phyloP scores from a whole-genome alignment of 2,329 filamentous ascomycete species.

The Apiospora kogelbergensis region DNA sequence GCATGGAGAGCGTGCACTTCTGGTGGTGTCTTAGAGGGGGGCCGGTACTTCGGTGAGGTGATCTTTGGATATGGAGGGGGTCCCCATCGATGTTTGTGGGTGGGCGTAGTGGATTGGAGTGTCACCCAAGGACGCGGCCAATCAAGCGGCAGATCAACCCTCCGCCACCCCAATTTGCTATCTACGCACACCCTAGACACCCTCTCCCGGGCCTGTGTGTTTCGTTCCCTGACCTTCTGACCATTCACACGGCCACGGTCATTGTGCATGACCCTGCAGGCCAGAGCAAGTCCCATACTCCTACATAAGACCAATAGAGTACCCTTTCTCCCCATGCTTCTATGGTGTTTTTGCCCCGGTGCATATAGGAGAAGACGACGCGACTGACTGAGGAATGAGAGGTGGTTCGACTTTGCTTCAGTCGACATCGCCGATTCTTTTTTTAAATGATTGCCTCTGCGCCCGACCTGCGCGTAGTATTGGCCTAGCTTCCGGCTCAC shows the following conservation, averaged over 20 bases:
- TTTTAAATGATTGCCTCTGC: neutral
- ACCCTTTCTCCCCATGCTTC: conserved; percentile 8
- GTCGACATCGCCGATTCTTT: neutral
- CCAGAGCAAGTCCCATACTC: conserved; percentile 11
- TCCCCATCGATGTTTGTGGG: neutral
- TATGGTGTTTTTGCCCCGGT: neutral
- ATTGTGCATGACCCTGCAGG: conserved; percentile 19
- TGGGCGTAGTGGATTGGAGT: conserved; percentile 1
- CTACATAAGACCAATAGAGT: conserved; percentile 17
- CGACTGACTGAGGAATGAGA: neutral
- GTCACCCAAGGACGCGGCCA: conserved; percentile 12
- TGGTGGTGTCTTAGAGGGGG: no score
- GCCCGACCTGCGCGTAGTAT: conserved; percentile 1
- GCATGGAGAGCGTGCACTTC: no score
- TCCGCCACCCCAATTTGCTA: conserved; percentile 16
- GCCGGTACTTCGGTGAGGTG: neutral
- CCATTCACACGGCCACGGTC: conserved; percentile 15
- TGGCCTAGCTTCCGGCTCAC: neutral
- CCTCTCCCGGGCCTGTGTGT: conserved; percentile 12
- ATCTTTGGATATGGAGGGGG: neutral
- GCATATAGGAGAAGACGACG: conserved; percentile 1
- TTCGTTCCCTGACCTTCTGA: conserved; percentile 11
- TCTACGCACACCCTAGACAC: conserved; percentile 17
- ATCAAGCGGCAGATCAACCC: conserved; percentile 9
- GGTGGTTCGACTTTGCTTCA: conserved; percentile 1